Base-by-base conservation (phyloP, 1,284 basidiomycete genomes). In the Pseudozyma thailandica region DNA sequence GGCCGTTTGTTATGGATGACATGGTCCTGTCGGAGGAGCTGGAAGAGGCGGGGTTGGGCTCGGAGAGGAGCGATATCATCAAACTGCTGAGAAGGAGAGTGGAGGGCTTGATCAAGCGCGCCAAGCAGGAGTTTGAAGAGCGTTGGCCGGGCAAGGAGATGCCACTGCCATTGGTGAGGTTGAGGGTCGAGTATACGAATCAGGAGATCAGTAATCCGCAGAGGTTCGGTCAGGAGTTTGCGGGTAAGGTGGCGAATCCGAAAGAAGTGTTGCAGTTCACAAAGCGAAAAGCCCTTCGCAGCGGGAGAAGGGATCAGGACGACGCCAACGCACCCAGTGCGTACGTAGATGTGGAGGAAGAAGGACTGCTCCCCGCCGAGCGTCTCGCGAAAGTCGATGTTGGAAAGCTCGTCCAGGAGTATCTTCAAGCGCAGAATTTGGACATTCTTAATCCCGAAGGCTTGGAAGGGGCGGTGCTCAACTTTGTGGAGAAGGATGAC, bases 191-290 rank as follows among this genome's bases (percentile, higher is more conserved):
- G 27, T 82, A 81, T 53, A 76, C 73, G 7, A 75, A 76, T 16
- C 56, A 77, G 15, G 74, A 80, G 53, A 69, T 81, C 38, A 79
- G 78, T 56, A 99, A 99, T 83, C 92, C 94, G 13, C 91, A 95
- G 48, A 90, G 95, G 8, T 97, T 99, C 81, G 95, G 96, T 0
- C 94, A 96, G 83, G 93, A 96, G 81, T 98, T 96, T 83, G 88
- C 90, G 60, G 93, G 92, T 2, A 88, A 88, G 21, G 88, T 98
- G 15, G 96, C 95, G 10, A 99, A 99, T 81, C 94, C 95, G 6
- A 89, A 92, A 37, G 94, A 98, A 78, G 88, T 98, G 27, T 87
- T 93, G 44, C 97, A 97, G 84, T 90, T 94, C 81, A 89, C 92
- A 18, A 88, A 90, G 44, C 94, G 92, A 83, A 90, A 90, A 78